Evolutionary conservation across 768 basidiomycete species (phyloP).

Genomic region (Pleurotus djamor): DNA sequence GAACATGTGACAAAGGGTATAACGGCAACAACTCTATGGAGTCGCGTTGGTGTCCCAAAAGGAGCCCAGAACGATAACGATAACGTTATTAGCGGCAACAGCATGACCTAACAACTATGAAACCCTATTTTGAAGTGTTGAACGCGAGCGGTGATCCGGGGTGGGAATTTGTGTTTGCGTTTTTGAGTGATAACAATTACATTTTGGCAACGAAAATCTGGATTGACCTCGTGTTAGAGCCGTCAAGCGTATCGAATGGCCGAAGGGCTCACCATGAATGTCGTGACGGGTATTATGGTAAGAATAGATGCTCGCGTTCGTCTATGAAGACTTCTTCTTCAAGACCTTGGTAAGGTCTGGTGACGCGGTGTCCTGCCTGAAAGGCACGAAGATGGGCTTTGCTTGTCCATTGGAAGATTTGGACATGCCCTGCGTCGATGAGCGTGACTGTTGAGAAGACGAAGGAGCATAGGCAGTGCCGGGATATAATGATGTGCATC

Average conservation of each 20-base stretch:
- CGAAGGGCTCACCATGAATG: background rate
- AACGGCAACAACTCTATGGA: background rate
- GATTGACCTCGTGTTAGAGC: background rate
- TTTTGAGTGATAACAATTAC: constrained; percentile 6
- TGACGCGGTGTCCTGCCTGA: constrained; percentile 5
- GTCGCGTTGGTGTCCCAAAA: background rate
- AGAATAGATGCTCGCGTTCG: background rate
- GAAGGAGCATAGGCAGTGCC: constrained; percentile 1
- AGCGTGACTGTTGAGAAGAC: background rate
- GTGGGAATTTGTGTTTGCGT: background rate
- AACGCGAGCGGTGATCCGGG: background rate
- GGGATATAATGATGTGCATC: constrained; percentile 4
- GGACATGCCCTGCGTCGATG: background rate
- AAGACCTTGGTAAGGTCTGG: constrained; percentile 4
- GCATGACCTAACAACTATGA: background rate
- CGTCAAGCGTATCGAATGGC: background rate
- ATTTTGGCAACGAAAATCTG: background rate
- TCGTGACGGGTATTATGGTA: background rate
- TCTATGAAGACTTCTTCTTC: constrained; percentile 4
- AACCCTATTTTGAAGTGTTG: background rate
- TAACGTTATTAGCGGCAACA: background rate
- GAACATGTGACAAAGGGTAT: constrained; percentile 2
- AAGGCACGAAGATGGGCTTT: constrained; percentile 7
- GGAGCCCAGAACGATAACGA: background rate
- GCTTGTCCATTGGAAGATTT: background rate